These are phyloP conservation scores for Neurospora sp. DNA, from an alignment of 495 filamentous ascomycete species.

Conservation along the genomic window DNA sequence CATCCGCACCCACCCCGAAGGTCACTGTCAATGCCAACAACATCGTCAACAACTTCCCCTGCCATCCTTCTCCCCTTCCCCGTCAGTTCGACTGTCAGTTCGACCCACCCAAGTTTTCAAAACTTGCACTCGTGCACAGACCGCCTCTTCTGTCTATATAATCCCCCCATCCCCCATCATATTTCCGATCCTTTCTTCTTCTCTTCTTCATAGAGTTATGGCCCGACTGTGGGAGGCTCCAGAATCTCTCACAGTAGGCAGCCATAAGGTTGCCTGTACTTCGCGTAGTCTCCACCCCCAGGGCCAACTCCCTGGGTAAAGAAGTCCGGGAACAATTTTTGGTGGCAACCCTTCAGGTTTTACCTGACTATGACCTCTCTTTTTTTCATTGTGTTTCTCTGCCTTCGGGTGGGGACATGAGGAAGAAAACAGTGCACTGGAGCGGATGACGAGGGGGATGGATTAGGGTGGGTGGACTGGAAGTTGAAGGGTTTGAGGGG, in stretches of 20 bases:
- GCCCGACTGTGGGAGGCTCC: neutral
- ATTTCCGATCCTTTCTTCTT: neutral
- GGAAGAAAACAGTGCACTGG: neutral
- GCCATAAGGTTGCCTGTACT: neutral
- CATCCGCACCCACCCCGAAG: neutral
- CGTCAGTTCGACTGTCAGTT: neutral
- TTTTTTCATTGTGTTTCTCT: neutral
- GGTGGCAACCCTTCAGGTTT: neutral
- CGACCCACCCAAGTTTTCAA: neutral
- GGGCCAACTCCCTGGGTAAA: neutral
- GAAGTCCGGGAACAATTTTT: neutral
- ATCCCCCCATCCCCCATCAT: neutral
- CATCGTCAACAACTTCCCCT: neutral
- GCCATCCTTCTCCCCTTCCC: neutral
- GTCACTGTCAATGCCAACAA: neutral
- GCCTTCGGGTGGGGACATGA: neutral
- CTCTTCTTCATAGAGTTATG: neutral
- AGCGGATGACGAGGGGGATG: neutral
- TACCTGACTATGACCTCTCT: neutral
- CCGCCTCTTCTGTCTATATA: neutral
- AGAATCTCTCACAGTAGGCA: neutral
- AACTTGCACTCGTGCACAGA: neutral
- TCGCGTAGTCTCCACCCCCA: neutral
- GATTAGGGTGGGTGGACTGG: neutral
- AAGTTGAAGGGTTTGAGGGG: too few species aligned